These are phyloP conservation scores for Aspergillus sclerotiicarbonarius DNA, from an alignment of 495 filamentous ascomycete species.

Conservation along the genomic window DNA sequence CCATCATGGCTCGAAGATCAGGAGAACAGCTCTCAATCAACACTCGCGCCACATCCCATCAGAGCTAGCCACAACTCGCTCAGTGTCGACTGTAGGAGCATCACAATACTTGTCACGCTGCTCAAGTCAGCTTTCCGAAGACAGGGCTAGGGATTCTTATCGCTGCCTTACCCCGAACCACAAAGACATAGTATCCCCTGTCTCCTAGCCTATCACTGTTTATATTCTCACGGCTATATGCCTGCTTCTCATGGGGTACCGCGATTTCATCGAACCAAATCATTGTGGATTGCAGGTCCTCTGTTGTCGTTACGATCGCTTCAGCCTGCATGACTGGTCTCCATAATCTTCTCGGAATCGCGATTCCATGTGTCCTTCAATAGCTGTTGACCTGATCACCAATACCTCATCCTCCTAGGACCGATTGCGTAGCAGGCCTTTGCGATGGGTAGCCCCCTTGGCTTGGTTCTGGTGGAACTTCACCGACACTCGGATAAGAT, in stretches of 20 bases:
- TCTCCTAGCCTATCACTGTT: conserved; percentile 8
- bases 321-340: conserved; percentile 45
- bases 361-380: conserved; percentile 51
- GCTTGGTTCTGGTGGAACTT: conserved; percentile 58
- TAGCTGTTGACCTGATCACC: conserved; percentile 49
- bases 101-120: neutral
- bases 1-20: neutral
- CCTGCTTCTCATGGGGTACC: conserved; percentile 48
- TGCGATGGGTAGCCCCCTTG: conserved; percentile 49
- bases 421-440: conserved; percentile 48
- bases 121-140: neutral
- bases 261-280: conserved; percentile 47
- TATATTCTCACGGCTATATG: conserved; percentile 45
- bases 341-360: conserved; percentile 50
- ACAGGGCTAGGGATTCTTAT: conserved; percentile 5
- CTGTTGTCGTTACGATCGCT: conserved; percentile 42
- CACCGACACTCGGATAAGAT: conserved; percentile 12
- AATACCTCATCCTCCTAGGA: conserved; percentile 39
- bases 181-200: conserved; percentile 1
- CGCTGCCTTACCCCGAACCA: conserved; percentile 1
- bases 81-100: neutral
- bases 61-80: neutral
- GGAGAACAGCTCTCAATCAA: no score
- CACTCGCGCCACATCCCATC: neutral
- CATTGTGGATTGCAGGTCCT: conserved; percentile 45